A percentile compares a stretch with the other conserved stretches of the same genome.
Conservation (phyloP, 768 basidiomycete species). For the Porphyrellus cyaneotinctus region DNA sequence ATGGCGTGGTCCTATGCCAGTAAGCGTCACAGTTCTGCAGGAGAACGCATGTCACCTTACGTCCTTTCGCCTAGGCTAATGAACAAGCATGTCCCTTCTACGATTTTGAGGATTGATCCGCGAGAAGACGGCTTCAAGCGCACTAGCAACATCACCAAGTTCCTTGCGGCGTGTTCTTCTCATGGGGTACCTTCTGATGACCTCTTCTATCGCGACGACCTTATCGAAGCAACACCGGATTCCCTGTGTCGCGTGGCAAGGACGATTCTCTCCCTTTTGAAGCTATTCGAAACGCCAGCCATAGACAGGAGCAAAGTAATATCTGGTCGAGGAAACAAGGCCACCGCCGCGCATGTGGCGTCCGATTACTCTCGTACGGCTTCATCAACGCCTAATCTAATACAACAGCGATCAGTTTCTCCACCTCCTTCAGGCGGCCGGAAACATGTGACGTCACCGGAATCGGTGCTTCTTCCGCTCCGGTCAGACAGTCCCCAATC, state of each 20-base stretch:
- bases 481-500: constrained; percentile 57
- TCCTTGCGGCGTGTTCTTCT: constrained; percentile 69
- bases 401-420: constrained; percentile 36
- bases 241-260: constrained; percentile 67
- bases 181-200: constrained; percentile 61
- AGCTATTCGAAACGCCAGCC: constrained; percentile 54
- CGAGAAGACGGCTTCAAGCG: constrained; percentile 64
- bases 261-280: constrained; percentile 67
- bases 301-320: constrained; percentile 45
- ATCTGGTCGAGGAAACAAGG: constrained; percentile 37
- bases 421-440: constrained; percentile 33
- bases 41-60: constrained; percentile 2
- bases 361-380: constrained; percentile 44
- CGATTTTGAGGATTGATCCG: constrained; percentile 58
- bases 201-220: constrained; percentile 64
- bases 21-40: constrained; percentile 41
- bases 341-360: constrained; percentile 12
- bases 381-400: constrained; percentile 62
- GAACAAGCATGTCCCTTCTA: constrained; percentile 68
- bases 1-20: constrained; percentile 90
- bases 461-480: constrained; percentile 44
- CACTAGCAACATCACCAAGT: constrained; percentile 70
- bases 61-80: constrained; percentile 49
- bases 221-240: constrained; percentile 57
- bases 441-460: constrained; percentile 51